Percentiles rank a stretch among this genome's conserved stretches.
phyloP scores from a whole-genome alignment of 148 eudicot genomes.

The Talinum fruticosum region DNA sequence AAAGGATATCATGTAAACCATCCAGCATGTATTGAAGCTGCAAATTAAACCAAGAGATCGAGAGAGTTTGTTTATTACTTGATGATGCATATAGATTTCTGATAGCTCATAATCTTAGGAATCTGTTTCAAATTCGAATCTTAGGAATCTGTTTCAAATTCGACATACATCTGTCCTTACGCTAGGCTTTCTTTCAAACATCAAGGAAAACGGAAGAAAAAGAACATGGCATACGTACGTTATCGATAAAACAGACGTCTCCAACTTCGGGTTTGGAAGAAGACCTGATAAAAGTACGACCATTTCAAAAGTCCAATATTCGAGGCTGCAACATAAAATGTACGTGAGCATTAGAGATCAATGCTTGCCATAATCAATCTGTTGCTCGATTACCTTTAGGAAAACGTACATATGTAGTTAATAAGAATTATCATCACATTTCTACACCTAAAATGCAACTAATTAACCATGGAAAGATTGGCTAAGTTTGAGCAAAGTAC shows the following conservation, averaged over 20 bases:
- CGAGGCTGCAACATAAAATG: constrained; percentile 23
- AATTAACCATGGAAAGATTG: too few species aligned
- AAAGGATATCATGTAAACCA: constrained; percentile 69
- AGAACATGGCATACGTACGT: constrained; percentile 30
- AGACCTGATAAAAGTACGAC: constrained; percentile 38
- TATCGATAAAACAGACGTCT: constrained; percentile 65
- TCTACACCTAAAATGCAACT: too few species aligned
- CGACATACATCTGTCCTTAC: too few species aligned
- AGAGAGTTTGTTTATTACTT: not conserved
- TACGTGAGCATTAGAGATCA: not conserved
- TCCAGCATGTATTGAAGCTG: constrained; percentile 80
- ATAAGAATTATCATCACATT: too few species aligned
- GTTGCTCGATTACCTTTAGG: too few species aligned
- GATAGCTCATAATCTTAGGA: too few species aligned
- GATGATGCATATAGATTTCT: too few species aligned
- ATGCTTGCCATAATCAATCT: too few species aligned
- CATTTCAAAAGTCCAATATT: constrained; percentile 41
- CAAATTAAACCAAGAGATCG: not conserved
- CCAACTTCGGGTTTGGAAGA: constrained; percentile 59
- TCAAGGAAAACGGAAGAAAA: not conserved
- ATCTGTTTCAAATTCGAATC: too few species aligned
- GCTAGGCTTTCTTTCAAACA: too few species aligned
- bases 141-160: too few species aligned
- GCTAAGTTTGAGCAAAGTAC: constrained; percentile 3
- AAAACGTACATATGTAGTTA: too few species aligned